phyloP scores from a whole-genome alignment of 345 rosid genomes.

The Dipteronia dyeriana region DNA sequence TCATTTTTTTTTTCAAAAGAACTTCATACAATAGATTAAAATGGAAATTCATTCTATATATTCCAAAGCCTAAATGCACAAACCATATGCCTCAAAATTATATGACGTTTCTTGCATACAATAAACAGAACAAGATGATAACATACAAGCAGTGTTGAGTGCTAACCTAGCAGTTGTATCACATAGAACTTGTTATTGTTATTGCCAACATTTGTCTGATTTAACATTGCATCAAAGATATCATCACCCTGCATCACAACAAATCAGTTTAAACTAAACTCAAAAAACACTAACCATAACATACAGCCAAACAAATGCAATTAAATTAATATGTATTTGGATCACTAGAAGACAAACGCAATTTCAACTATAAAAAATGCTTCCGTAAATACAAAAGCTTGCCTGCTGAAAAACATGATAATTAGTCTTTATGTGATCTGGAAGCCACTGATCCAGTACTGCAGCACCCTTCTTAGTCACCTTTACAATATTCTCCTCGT shows the following conservation, averaged over 20 bases:
- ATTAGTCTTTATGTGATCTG: constrained; percentile 68
- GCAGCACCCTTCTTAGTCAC: constrained; percentile 84
- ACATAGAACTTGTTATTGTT: constrained; percentile 86
- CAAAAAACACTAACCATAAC: background rate
- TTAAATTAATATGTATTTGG: background rate
- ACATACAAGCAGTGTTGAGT: constrained; percentile 12
- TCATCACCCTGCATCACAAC: constrained; percentile 60
- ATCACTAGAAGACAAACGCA: background rate
- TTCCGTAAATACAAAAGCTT: constrained; percentile 14
- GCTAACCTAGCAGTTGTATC: constrained; percentile 76
- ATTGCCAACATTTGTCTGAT: constrained; percentile 72
- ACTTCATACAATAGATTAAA: background rate
- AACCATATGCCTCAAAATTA: background rate
- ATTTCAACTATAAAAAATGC: background rate
- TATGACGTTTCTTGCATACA: background rate
- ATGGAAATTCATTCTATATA: background rate
- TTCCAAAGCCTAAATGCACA: background rate
- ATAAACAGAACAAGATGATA: constrained; percentile 1
- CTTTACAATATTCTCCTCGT: constrained; percentile 57
- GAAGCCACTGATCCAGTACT: constrained; percentile 72
- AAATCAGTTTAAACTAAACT: background rate
- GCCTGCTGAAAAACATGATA: constrained; percentile 78
- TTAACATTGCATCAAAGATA: constrained; percentile 80
- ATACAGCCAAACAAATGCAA: background rate
- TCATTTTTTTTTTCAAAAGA: background rate